Percentiles rank a stretch among this genome's conserved stretches.
Conservation (phyloP, 2,329 filamentous ascomycete species). For the Amphichorda felina region DNA sequence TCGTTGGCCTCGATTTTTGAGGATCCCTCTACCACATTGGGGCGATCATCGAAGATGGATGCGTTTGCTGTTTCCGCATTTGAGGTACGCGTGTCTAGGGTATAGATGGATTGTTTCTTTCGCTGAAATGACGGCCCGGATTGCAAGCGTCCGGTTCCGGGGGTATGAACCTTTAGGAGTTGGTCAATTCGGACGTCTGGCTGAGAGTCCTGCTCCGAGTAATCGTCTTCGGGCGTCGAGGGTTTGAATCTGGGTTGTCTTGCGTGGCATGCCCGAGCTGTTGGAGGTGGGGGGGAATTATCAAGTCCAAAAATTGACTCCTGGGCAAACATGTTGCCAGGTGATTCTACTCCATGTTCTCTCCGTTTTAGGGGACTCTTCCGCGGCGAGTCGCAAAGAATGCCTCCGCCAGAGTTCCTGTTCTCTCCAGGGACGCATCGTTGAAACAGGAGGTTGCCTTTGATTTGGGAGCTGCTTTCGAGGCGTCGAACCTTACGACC, state of each 20-base stretch:
- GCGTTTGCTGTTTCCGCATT: too few species aligned
- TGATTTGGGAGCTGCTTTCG: constrained; percentile 7
- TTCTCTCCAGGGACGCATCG: constrained; percentile 15
- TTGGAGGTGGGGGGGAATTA: constrained; percentile 2
- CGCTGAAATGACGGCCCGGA: too few species aligned
- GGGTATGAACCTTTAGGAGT: neutral
- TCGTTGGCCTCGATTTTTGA: too few species aligned
- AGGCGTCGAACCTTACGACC: constrained; percentile 18
- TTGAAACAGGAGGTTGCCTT: constrained; percentile 17
- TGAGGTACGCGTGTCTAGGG: too few species aligned
- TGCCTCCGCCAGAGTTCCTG: neutral
- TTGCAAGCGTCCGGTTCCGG: neutral
- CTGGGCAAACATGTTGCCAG: neutral
- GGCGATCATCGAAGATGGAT: too few species aligned
- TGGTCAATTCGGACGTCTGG: neutral
- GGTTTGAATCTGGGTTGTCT: neutral
- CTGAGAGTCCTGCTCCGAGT: neutral
- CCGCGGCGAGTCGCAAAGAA: constrained; percentile 2
- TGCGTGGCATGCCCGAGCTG: neutral
- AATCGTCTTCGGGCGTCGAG: constrained; percentile 1
- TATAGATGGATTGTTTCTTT: too few species aligned
- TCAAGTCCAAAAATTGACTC: constrained; percentile 1
- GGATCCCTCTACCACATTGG: too few species aligned
- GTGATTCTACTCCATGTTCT: neutral
- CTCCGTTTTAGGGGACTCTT: constrained; percentile 3